Conservation (phyloP, 2,329 filamentous ascomycete genomes). For the Monosporascus sp. region DNA sequence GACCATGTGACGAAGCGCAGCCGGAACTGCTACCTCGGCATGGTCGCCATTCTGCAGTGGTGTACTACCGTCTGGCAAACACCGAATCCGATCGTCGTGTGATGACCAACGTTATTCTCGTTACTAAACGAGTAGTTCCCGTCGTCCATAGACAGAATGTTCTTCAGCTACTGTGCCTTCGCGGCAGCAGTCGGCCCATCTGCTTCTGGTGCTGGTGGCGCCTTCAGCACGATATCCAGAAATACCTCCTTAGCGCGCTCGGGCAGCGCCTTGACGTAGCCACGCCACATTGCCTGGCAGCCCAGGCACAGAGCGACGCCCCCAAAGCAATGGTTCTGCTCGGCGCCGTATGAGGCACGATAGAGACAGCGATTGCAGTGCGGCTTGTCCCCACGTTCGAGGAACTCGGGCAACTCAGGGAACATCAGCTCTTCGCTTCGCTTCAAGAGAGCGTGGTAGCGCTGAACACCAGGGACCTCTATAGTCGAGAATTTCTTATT, state of each 20-base stretch:
- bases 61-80: no score
- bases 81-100: no score
- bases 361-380: constrained; percentile 7
- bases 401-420: constrained; percentile 5
- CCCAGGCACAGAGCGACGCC: constrained; percentile 9
- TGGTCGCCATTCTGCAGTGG: no score
- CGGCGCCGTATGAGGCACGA: constrained; percentile 8
- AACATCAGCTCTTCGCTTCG: constrained; percentile 12
- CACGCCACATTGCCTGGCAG: constrained; percentile 2
- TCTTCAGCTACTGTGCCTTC: no score
- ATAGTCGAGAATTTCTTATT: background rate
- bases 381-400: constrained; percentile 5
- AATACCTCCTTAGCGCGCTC: background rate
- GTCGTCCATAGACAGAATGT: no score
- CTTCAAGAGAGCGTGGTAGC: constrained; percentile 6
- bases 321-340: constrained; percentile 6
- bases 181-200: no score
- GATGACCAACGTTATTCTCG: no score
- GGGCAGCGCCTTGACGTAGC: background rate
- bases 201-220: no score
- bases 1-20: no score
- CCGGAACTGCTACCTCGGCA: no score
- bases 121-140: no score
- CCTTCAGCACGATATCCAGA: background rate
- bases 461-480: background rate